Percentiles rank a stretch among this genome's conserved stretches.
These are phyloP conservation scores for Ambrosia hybrid DNA, from an alignment of 140 eudicot species.

Conservation along the genomic window DNA sequence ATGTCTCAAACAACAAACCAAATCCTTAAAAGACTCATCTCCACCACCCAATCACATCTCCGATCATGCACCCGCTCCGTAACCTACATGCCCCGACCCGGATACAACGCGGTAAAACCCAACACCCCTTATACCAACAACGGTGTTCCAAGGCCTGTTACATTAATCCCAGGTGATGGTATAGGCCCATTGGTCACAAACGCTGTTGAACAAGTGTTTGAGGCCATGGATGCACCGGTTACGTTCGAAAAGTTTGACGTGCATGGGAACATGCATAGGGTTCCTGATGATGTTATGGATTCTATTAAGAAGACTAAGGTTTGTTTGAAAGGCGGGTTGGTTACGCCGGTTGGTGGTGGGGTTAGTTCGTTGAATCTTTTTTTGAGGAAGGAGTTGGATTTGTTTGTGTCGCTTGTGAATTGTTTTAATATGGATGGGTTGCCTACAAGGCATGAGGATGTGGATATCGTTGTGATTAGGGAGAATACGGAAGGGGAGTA, in stretches of 20 bases:
- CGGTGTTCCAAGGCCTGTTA: slow-evolving; percentile 53
- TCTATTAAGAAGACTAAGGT: slow-evolving; percentile 75
- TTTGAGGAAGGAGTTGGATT: slow-evolving; percentile 69
- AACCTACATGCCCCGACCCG: slow-evolving; percentile 43
- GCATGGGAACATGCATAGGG: slow-evolving; percentile 48
- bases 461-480: slow-evolving; percentile 86
- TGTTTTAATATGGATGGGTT: slow-evolving; percentile 79
- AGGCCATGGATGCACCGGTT: slow-evolving; percentile 59
- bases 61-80: slow-evolving; percentile 39
- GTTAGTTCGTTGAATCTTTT: slow-evolving; percentile 65
- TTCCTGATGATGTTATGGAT: slow-evolving; percentile 62
- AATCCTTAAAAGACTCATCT: slow-evolving; percentile 23
- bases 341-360: slow-evolving; percentile 83
- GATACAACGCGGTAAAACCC: slow-evolving; percentile 39
- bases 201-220: slow-evolving; percentile 81
- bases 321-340: slow-evolving; percentile 75
- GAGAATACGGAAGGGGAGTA: slow-evolving; percentile 99
- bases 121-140: slow-evolving; percentile 41
- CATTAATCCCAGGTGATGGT: slow-evolving; percentile 93
- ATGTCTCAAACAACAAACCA: slow-evolving; percentile 23
- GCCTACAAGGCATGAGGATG: slow-evolving; percentile 71
- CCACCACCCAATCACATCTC: slow-evolving; percentile 24
- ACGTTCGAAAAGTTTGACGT: slow-evolving; percentile 50
- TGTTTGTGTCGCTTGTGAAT: slow-evolving; percentile 72
- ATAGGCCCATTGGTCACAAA: slow-evolving; percentile 87